Conservation (phyloP, 129 eudicot genomes). For the Scalesia atractyloides region DNA sequence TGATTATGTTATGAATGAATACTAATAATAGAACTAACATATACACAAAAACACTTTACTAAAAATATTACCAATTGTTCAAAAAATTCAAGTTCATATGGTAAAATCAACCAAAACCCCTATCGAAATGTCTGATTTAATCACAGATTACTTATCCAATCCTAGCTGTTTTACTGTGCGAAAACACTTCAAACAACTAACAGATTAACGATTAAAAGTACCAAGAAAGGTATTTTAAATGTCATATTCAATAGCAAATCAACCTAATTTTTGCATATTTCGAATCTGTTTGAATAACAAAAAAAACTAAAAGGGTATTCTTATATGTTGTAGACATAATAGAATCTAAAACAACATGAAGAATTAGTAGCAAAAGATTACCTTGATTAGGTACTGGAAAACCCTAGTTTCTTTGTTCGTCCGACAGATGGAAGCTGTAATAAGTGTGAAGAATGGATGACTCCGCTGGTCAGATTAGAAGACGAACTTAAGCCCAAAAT, state of each 20-base stretch:
- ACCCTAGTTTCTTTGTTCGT: conserved; percentile 28
- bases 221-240: background rate
- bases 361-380: background rate
- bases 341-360: background rate
- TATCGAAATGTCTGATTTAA: background rate
- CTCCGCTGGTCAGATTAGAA: background rate
- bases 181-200: background rate
- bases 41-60: background rate
- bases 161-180: no score
- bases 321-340: background rate
- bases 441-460: background rate
- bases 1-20: background rate
- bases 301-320: background rate
- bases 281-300: background rate
- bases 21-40: background rate
- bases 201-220: background rate
- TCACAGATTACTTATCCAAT: background rate
- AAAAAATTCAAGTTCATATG: conserved; percentile 1
- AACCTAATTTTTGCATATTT: conserved; percentile 1
- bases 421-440: background rate
- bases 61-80: background rate
- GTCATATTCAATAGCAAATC: background rate
- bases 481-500: background rate
- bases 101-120: conserved; percentile 8
- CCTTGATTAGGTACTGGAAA: conserved; percentile 28